phyloP scores from a whole-genome alignment of 257 asterid genomes.

The Przewalskia tangutica region DNA sequence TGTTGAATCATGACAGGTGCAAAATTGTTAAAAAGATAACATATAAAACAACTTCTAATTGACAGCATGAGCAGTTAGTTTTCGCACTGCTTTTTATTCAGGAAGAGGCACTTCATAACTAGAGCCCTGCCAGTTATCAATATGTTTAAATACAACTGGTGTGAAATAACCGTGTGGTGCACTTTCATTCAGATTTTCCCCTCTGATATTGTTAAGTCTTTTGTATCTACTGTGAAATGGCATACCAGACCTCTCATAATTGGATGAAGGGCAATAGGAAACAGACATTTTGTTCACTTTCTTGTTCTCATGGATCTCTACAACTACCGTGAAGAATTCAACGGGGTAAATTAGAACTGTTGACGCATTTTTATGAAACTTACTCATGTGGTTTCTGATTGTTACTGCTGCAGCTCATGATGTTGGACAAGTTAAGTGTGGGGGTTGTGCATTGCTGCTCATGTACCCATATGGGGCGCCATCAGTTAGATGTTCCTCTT shows the following conservation, averaged over 20 bases:
- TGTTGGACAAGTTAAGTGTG: conserved; percentile 82
- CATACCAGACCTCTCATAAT: background rate
- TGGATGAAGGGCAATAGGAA: background rate
- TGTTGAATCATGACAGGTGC: background rate
- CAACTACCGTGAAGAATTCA: background rate
- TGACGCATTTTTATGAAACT: background rate
- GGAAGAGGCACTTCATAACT: background rate
- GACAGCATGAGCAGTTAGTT: background rate
- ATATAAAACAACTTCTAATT: background rate
- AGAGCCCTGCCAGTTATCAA: background rate
- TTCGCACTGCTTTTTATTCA: background rate
- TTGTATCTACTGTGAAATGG: background rate
- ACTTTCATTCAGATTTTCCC: background rate
- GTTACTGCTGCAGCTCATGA: conserved; percentile 48
- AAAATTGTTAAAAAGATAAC: background rate
- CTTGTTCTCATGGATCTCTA: background rate
- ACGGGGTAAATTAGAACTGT: background rate
- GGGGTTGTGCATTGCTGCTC: conserved; percentile 62
- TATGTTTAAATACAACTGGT: background rate
- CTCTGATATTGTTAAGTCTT: background rate
- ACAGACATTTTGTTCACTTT: background rate
- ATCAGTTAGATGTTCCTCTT: conserved; percentile 68
- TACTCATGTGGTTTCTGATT: background rate
- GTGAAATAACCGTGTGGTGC: background rate
- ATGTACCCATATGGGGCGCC: conserved; percentile 79